phyloP scores from a whole-genome alignment of 1,139 yeast genomes.

The Hansenula sp. region DNA sequence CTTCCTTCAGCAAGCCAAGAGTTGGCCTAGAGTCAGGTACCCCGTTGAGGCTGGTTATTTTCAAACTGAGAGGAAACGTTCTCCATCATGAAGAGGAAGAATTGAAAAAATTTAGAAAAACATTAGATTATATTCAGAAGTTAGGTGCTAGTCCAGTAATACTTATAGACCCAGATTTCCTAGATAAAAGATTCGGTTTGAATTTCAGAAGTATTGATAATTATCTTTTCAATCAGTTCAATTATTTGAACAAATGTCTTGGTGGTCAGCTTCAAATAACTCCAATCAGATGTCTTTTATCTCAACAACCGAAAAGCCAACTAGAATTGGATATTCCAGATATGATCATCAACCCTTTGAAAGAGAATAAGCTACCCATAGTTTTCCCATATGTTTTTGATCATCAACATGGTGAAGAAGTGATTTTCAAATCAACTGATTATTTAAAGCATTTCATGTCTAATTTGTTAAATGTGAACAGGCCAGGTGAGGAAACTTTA shows the following conservation, averaged over 20 bases:
- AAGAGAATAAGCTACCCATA: conserved; percentile 11
- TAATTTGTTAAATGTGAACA: conserved; percentile 16
- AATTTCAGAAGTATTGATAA: conserved; percentile 15
- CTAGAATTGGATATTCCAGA: background rate
- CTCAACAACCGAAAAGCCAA: background rate
- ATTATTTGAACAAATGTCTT: conserved; percentile 8
- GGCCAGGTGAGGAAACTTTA: conserved; percentile 22
- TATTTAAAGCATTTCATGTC: conserved; percentile 12
- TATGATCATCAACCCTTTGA: conserved; percentile 1
- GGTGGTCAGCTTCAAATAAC: background rate
- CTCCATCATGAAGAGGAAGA: conserved; percentile 23
- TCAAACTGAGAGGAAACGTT: conserved; percentile 40
- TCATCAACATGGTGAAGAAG: conserved; percentile 9
- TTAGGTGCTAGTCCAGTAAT: conserved; percentile 38
- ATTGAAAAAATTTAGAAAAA: conserved; percentile 28
- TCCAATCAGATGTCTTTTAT: conserved; percentile 4
- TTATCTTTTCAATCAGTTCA: conserved; percentile 17
- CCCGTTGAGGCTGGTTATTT: conserved; percentile 49
- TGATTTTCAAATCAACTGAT: conserved; percentile 14
- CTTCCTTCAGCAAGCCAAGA: conserved; percentile 25
- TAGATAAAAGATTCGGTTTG: conserved; percentile 3
- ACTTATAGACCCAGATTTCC: conserved; percentile 26
- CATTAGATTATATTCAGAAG: conserved; percentile 32
- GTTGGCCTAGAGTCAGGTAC: background rate
- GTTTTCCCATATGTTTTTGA: conserved; percentile 20